Evolutionary conservation across 1,284 basidiomycete species (phyloP).

Genomic region (Ustilago loliicola): DNA sequence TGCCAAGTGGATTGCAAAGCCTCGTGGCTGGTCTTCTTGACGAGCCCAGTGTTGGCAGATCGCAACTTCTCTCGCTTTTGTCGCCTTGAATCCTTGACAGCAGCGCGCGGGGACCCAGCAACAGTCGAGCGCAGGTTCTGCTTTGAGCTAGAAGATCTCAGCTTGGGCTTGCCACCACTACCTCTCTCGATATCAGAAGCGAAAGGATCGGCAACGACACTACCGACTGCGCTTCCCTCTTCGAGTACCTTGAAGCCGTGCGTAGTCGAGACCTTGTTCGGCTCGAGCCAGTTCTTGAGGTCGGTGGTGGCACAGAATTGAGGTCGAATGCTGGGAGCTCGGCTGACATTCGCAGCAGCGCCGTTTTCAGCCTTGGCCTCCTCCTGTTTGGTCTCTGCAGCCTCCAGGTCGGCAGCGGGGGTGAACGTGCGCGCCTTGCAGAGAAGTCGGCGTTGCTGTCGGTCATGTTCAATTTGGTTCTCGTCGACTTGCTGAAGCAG

Average conservation of each 20-base stretch:
- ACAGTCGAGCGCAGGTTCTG: slow-evolving; percentile 13
- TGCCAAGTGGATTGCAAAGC: slow-evolving; percentile 29
- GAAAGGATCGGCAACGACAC: slow-evolving; percentile 30
- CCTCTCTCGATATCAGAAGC: slow-evolving; percentile 26
- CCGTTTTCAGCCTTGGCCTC: background rate
- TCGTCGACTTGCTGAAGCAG: slow-evolving; percentile 30
- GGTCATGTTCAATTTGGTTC: slow-evolving; percentile 32
- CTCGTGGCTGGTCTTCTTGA: slow-evolving; percentile 14
- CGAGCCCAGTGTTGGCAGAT: slow-evolving; percentile 5
- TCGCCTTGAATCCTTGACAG: slow-evolving; percentile 16
- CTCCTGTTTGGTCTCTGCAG: background rate
- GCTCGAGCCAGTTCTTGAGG: slow-evolving; percentile 61
- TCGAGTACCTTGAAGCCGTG: slow-evolving; percentile 42
- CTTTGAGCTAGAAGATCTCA: slow-evolving; percentile 35
- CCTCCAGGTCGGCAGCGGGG: background rate
- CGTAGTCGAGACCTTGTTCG: slow-evolving; percentile 34
- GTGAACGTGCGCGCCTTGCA: slow-evolving; percentile 33
- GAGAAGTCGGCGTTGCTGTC: slow-evolving; percentile 35
- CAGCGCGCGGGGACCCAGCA: background rate
- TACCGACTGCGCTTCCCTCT: slow-evolving; percentile 24
- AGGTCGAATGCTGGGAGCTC: slow-evolving; percentile 60
- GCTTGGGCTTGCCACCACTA: slow-evolving; percentile 4
- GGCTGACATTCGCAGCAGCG: slow-evolving; percentile 27
- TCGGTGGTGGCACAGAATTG: slow-evolving; percentile 62
- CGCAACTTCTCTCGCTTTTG: slow-evolving; percentile 29